Conservation (phyloP, 2,329 filamentous ascomycete genomes). For the Arachnomyces sp. region DNA sequence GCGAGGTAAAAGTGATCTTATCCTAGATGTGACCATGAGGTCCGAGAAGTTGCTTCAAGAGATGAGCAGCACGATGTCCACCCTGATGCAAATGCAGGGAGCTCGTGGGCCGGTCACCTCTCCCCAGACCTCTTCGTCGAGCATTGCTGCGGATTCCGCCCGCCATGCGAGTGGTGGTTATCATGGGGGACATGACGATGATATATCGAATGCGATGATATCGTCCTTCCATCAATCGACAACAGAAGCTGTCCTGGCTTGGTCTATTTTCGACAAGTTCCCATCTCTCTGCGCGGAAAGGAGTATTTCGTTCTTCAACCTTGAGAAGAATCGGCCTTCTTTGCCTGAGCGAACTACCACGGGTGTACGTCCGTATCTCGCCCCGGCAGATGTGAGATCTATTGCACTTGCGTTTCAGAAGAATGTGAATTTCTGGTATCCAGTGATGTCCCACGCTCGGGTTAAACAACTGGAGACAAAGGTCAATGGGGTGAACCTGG, state of each 20-base stretch:
- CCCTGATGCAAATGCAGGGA: too few relatives aligned
- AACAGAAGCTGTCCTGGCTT: slow-evolving; percentile 44
- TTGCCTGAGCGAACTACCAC: slow-evolving; percentile 17
- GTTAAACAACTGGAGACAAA: slow-evolving; percentile 25
- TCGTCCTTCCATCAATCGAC: slow-evolving; percentile 45
- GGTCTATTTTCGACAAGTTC: slow-evolving; percentile 43
- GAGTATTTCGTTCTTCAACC: slow-evolving; percentile 38
- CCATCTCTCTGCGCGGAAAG: slow-evolving; percentile 37
- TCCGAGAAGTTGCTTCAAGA: slow-evolving; percentile 42
- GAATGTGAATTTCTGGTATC: slow-evolving; percentile 48
- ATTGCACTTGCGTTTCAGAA: slow-evolving; percentile 39
- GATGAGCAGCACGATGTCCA: slow-evolving; percentile 16
- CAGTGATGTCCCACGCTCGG: slow-evolving; percentile 38
- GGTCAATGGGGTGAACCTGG: slow-evolving; percentile 28
- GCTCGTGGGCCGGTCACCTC: too few relatives aligned
- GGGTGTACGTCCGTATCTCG: slow-evolving; percentile 36
- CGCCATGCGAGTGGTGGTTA: too few relatives aligned
- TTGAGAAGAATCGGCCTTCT: slow-evolving; percentile 37
- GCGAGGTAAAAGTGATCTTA: slow-evolving; percentile 43
- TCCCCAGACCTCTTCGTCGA: slow-evolving; percentile 8
- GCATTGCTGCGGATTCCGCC: neutral
- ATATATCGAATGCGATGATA: slow-evolving; percentile 41
- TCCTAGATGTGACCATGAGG: slow-evolving; percentile 43
- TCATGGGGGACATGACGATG: slow-evolving; percentile 4
- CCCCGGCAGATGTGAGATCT: slow-evolving; percentile 33